These are phyloP conservation scores for Coprinopsis strossmayeri DNA, from an alignment of 768 basidiomycete genomes.

Conservation along the genomic window DNA sequence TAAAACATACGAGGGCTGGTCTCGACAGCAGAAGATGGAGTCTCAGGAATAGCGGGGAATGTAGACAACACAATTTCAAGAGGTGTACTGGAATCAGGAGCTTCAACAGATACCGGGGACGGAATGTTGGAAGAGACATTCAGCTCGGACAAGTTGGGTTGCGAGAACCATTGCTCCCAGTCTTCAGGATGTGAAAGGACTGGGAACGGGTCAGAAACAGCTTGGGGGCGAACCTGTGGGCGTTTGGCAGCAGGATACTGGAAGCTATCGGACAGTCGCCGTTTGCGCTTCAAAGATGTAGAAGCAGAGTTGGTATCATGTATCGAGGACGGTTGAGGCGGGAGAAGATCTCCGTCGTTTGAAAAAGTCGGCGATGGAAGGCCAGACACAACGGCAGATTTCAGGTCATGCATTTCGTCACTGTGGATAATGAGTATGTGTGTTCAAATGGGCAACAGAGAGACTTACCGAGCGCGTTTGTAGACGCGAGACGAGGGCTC, in stretches of 20 bases:
- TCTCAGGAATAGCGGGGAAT: not conserved
- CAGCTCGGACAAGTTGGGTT: not conserved
- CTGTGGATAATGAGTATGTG: no score
- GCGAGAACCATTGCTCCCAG: not conserved
- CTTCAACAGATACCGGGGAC: not conserved
- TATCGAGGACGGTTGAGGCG: no score
- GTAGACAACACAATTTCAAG: not conserved
- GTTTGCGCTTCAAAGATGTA: not conserved
- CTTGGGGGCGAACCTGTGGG: not conserved
- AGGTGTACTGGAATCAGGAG: not conserved
- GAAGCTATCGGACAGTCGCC: not conserved
- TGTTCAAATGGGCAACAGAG: no score
- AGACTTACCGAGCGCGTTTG: not conserved
- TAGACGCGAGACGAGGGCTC: no score
- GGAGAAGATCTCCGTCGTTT: no score
- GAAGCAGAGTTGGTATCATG: not conserved
- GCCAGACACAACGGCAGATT: no score
- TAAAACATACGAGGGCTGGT: not conserved
- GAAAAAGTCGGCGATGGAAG: no score
- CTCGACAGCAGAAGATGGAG: not conserved
- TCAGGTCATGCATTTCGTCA: no score
- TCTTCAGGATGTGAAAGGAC: not conserved
- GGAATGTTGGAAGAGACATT: not conserved
- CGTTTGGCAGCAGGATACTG: conserved; percentile 1
- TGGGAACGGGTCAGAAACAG: not conserved